These are phyloP conservation scores for Bondarzewia mesenterica DNA, from an alignment of 1,284 basidiomycete species.

Conservation along the genomic window DNA sequence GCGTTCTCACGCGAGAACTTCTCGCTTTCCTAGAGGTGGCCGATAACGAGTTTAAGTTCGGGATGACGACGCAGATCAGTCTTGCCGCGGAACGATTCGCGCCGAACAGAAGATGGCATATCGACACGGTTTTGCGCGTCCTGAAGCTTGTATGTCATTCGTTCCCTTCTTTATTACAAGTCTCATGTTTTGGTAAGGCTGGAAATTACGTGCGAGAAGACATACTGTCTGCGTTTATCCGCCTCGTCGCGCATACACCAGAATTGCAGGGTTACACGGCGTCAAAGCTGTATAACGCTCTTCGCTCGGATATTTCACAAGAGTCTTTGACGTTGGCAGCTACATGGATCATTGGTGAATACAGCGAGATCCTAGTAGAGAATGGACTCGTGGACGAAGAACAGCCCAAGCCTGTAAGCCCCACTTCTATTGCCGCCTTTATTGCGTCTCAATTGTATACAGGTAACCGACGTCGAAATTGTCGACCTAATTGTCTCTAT, in stretches of 20 bases:
- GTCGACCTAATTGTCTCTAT: slow-evolving; percentile 84
- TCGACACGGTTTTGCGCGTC: slow-evolving; percentile 92
- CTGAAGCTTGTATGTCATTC: slow-evolving; percentile 76
- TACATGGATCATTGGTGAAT: slow-evolving; percentile 97
- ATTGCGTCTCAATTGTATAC: neutral
- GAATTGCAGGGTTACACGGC: slow-evolving; percentile 96
- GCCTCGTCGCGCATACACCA: slow-evolving; percentile 94
- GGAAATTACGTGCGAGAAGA: slow-evolving; percentile 98
- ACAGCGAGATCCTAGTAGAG: slow-evolving; percentile 86
- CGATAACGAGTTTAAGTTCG: slow-evolving; percentile 98
- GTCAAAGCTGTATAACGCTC: slow-evolving; percentile 84
- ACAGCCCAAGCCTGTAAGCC: slow-evolving; percentile 56
- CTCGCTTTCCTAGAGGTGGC: slow-evolving; percentile 96
- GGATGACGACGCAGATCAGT: slow-evolving; percentile 96
- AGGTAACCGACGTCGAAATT: slow-evolving; percentile 78
- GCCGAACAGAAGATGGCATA: slow-evolving; percentile 98
- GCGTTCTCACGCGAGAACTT: slow-evolving; percentile 87
- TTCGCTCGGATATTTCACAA: slow-evolving; percentile 91
- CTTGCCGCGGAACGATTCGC: slow-evolving; percentile 95
- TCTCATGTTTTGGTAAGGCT: slow-evolving; percentile 44
- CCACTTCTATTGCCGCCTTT: neutral
- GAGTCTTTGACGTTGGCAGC: slow-evolving; percentile 91
- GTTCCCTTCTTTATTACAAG: slow-evolving; percentile 20
- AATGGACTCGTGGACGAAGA: slow-evolving; percentile 89
- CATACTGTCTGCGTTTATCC: slow-evolving; percentile 90